Evolutionary conservation across 768 basidiomycete species (phyloP), one percentile per base, ranked within the genome.

Genomic region (Exidia glandulosa): DNA sequence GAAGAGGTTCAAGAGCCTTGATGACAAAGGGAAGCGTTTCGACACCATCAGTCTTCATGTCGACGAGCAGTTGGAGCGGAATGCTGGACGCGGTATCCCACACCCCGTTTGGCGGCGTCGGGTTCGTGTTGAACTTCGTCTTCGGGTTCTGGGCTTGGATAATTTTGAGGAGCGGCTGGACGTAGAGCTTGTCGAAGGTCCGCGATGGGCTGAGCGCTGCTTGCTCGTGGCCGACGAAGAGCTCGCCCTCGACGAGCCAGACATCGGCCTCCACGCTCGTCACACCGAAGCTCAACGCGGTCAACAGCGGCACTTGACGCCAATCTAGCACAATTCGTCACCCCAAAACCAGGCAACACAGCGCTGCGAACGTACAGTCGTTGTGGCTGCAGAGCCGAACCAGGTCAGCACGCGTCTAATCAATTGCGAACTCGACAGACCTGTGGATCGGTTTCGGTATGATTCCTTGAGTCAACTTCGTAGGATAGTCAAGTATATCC

Each of bases 231-330:
- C 78, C 80, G 23, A 81, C 79, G 58, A 73, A 72, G 14, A 81
- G 71, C 12, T 75, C 74, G n/a, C 72, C 74, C 58, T 76, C 71
- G 25, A 78, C 63, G 7, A 76, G 67, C 75, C 73, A 80, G 19
- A 82, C 78, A 65, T 82, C 80, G 2, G 81, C 81, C 65, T 82
- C 80, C 12, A 81, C 78, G 63, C 79, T 81, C 16, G 70, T 67
- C 14, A 80, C 78, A 1, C 79, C 79, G 27, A 75, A 68, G 63
- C 78, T 80, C 3, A 81, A 62, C 9, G 79, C 79, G 4, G 74
- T 74, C 10, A 80, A 67, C 25, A 81, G 68, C 3, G 80, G 78
- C 31, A 79, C 78, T 62, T 81, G 76, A 23, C 79, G 72, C 78
- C 79, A 80, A 66, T 82, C 79, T 80, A 32, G 32, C 16, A 57